Evolutionary conservation across 1,284 basidiomycete species (phyloP).

Genomic region (Apiotrichum mycotoxinovorans): DNA sequence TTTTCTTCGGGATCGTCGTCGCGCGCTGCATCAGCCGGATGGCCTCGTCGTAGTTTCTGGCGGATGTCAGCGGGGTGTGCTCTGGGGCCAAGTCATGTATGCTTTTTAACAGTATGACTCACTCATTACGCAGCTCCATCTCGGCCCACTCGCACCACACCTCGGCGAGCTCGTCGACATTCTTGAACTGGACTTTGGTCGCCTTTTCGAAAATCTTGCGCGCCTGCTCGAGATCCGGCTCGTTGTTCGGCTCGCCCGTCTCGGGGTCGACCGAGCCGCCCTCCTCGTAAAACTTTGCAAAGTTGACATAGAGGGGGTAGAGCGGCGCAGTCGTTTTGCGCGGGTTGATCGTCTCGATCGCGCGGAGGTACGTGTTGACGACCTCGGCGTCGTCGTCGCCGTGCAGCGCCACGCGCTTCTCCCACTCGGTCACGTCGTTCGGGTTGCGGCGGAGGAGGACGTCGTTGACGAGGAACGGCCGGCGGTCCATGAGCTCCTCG

Average conservation of each 20-base stretch:
- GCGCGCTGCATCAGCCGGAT: slow-evolving; percentile 95
- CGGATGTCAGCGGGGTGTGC: too few relatives aligned
- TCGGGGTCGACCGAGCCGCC: slow-evolving; percentile 63
- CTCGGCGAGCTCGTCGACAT: slow-evolving; percentile 97
- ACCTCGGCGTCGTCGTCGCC: slow-evolving; percentile 92
- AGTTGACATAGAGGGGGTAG: slow-evolving; percentile 87
- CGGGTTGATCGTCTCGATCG: slow-evolving; percentile 82
- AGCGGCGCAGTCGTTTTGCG: slow-evolving; percentile 88
- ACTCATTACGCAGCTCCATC: slow-evolving; percentile 95
- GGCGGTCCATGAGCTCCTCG: slow-evolving; percentile 88
- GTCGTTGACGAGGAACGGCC: slow-evolving; percentile 96
- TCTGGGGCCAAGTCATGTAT: too few relatives aligned
- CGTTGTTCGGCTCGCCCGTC: slow-evolving; percentile 61
- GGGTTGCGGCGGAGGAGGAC: slow-evolving; percentile 90
- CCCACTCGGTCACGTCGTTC: slow-evolving; percentile 99
- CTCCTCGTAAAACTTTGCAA: slow-evolving; percentile 96
- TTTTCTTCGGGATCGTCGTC: slow-evolving; percentile 79
- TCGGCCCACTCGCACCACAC: slow-evolving; percentile 99
- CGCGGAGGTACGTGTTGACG: slow-evolving; percentile 85
- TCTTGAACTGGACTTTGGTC: slow-evolving; percentile 83
- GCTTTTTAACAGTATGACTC: too few relatives aligned
- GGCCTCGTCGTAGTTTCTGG: slow-evolving; percentile 91
- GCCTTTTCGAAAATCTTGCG: slow-evolving; percentile 90
- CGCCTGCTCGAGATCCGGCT: slow-evolving; percentile 76
- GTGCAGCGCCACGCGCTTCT: slow-evolving; percentile 92